Base-by-base conservation (phyloP, 169 alveolate species). In the Eimeria mitis region DNA sequence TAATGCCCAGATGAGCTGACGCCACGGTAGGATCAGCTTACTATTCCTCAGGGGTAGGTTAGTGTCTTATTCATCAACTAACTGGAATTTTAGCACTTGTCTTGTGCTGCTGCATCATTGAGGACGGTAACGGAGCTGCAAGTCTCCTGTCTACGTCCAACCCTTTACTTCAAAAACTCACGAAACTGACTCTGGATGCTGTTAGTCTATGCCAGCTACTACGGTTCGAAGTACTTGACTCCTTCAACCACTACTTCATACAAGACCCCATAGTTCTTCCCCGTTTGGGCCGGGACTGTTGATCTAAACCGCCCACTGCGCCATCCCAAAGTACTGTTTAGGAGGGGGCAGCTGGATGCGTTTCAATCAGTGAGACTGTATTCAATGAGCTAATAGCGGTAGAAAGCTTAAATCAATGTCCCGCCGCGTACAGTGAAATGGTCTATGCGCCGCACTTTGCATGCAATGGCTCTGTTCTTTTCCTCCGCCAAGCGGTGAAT, bases 371-470 rank as follows among this genome's bases (percentile, higher is more conserved):
- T 19, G 34, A 42, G 34, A 21, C 56, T 40, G 37, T 19, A 73
- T 21, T 73, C 34, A 19, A 21, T 40, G 54, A 40, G 54, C 83
- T 73, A 73, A 3, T 23, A 73, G 54, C 16, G 83, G 83, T 73
- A 16, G 56, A 73, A 73, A 73, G 83, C 21, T 40, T 70, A 34
- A 40, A 21, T 73, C 56, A 2, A 40, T 31, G 83, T 73, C 40
- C n/a, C 54, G 83, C 83, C 54, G 54, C 56, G n/a, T 40, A 16
- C 54, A 19, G 83, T 73, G 83, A 34, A 73, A 25, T 73, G 56
- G 83, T 54, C 83, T 73, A 73, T 21, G 83, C 83, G 56, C 54
- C 40, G 83, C 83, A 73, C 78, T 34, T 68, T 31, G 78, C 42
- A 40, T 14, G 54, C 83, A 73, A 23, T 5, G 13, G 56, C 56